Evolutionary conservation across 1,284 basidiomycete species (phyloP).

Genomic region (Trametes polyzona): DNA sequence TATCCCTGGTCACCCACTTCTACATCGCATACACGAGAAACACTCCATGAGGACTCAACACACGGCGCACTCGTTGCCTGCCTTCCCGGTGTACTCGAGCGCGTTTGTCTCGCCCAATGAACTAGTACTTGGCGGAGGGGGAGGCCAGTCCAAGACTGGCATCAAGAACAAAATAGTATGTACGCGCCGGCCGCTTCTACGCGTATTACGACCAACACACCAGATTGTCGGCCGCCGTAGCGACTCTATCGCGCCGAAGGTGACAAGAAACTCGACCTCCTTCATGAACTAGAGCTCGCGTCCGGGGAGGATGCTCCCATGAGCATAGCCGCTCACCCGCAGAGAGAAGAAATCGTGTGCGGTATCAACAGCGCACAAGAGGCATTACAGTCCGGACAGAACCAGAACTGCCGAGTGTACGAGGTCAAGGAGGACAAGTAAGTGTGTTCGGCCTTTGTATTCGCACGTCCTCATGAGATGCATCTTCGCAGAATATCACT

Average conservation of each 20-base stretch:
- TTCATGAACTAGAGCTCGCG: conserved; percentile 76
- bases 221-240: conserved; percentile 41
- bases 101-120: conserved; percentile 76
- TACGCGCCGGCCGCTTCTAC: conserved; percentile 9
- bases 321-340: conserved; percentile 79
- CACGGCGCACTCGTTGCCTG: conserved; percentile 71
- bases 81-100: conserved; percentile 88
- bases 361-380: conserved; percentile 83
- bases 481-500: conserved; percentile 52
- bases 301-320: conserved; percentile 90
- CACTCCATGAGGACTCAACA: conserved; percentile 76
- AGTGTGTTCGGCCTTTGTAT: conserved; percentile 23
- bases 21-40: not conserved
- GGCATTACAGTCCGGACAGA: conserved; percentile 64
- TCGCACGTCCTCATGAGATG: not conserved
- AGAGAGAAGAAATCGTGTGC: conserved; percentile 66
- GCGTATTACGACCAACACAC: not conserved
- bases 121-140: conserved; percentile 90
- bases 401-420: conserved; percentile 84
- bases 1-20: not conserved
- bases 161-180: conserved; percentile 92
- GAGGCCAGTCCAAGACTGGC: conserved; percentile 79
- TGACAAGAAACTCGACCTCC: conserved; percentile 59
- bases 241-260: conserved; percentile 72
- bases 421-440: conserved; percentile 63